Base-by-base conservation (phyloP, 345 rosid species). In the Syzygium oleosum region DNA sequence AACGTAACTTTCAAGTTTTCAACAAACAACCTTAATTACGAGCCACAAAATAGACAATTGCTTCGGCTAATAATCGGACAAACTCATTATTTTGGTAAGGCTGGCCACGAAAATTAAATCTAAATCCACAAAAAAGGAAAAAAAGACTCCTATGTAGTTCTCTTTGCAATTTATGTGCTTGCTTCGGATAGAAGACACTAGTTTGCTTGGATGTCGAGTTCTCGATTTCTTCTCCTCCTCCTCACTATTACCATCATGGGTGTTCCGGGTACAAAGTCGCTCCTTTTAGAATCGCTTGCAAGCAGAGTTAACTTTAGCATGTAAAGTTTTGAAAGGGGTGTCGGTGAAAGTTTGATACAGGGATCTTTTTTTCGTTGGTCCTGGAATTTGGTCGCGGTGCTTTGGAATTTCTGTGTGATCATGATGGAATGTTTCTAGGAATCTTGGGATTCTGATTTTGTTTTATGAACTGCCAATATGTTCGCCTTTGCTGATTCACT, bases 171-270 rank as follows among this genome's bases (percentile, higher is more conserved):
- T 7, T 22, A 56, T 23, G n/a, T 56, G n/a, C 61, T 56, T 56
- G 61, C 61, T 56, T 0, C 23, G 27, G 27, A 56, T 56, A 56
- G 61, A 56, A 56, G 23, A 23, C 61, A 56, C n/a, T 56, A 56
- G 12, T 56, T 56, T 56, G 61, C 61, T 2, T 56, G 2, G n/a
- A 56, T 12, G 23, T 25, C 1, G 4, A 4, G 61, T 22, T 22
- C 61, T 23, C 12, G n/a, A 56, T 56, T 56, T 56, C 92, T 52
- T 6, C 19, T 52, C 84, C 93, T 56, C 89, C 93, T 85, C 92
- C 86, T 91, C 88, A 90, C 56, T 92, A 92, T 85, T 97, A 95
- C 89, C 43, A 94, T 43, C 95, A 91, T 7, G 99, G 97, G 12
- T 58, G 98, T 94, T 68, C 95, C 94, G 61, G 99, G 99, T 96